A percentile compares a stretch with the other conserved stretches of the same genome.
Conservation (phyloP, 2,329 filamentous ascomycete species). For the Penicillium digitatum region DNA sequence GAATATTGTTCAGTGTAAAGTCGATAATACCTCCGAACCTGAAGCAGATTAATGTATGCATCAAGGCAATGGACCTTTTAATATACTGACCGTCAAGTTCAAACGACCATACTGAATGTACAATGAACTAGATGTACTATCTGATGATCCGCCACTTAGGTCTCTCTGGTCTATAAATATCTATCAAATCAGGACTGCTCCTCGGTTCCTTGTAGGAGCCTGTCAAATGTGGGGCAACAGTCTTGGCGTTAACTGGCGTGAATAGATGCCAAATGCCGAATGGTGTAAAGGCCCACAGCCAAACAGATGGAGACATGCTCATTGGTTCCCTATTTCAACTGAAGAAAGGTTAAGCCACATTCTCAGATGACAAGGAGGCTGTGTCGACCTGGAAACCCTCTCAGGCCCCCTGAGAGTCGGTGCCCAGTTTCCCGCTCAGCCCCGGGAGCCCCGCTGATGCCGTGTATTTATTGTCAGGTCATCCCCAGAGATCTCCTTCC, state of each 20-base stretch:
- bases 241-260: conserved; percentile 1
- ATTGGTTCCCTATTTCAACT: neutral
- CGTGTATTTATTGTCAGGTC: conserved; percentile 8
- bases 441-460: conserved; percentile 11
- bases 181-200: neutral
- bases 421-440: conserved; percentile 14
- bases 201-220: conserved; percentile 1
- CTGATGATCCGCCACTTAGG: neutral
- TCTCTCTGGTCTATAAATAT: neutral
- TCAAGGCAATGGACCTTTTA: neutral
- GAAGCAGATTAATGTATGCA: neutral
- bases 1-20: neutral
- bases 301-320: neutral
- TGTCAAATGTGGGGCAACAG: neutral
- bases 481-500: neutral
- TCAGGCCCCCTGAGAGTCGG: conserved; percentile 12
- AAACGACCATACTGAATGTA: neutral
- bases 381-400: conserved; percentile 5
- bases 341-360: conserved; percentile 4
- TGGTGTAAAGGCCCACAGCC: neutral
- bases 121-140: neutral
- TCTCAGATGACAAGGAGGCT: conserved; percentile 9
- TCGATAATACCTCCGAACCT: neutral
- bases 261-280: neutral
- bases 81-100: too few species aligned